phyloP scores from a whole-genome alignment of 306 rosid genomes.

The Mimosa pudica region DNA sequence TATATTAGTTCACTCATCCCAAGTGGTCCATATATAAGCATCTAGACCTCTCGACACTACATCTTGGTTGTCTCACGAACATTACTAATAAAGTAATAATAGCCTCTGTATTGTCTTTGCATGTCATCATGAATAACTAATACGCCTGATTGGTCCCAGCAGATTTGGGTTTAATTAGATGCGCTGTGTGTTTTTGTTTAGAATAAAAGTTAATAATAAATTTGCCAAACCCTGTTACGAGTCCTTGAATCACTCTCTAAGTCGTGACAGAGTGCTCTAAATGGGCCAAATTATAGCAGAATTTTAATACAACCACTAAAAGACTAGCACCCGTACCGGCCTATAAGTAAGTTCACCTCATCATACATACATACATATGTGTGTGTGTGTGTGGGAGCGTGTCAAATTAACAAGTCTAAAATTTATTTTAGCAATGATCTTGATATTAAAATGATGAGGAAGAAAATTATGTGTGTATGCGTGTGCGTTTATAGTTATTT shows the following conservation, averaged over 20 bases:
- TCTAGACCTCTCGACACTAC: slow-evolving; percentile 39
- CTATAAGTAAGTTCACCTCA: not conserved
- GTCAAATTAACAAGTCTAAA: not conserved
- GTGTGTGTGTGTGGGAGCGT: too few species aligned
- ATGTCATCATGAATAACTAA: slow-evolving; percentile 35
- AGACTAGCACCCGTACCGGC: not conserved
- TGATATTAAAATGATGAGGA: too few species aligned
- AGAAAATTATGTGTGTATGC: not conserved
- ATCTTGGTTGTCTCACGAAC: not conserved
- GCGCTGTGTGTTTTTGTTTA: not conserved
- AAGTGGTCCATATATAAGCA: slow-evolving; percentile 34
- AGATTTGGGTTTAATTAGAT: slow-evolving; percentile 17
- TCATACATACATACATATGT: too few species aligned
- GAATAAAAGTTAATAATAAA: not conserved
- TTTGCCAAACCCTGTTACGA: not conserved
- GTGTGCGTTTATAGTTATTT: not conserved
- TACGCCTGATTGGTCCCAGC: slow-evolving; percentile 33
- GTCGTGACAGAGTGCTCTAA: not conserved
- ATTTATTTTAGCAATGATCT: not conserved
- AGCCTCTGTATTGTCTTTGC: slow-evolving; percentile 36
- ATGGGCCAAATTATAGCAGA: not conserved
- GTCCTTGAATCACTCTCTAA: not conserved
- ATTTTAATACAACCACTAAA: too few species aligned
- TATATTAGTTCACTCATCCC: slow-evolving; percentile 39
- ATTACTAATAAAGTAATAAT: slow-evolving; percentile 1